Base-by-base conservation (phyloP, 257 asterid genomes). In the Fraxinus excelsior region DNA sequence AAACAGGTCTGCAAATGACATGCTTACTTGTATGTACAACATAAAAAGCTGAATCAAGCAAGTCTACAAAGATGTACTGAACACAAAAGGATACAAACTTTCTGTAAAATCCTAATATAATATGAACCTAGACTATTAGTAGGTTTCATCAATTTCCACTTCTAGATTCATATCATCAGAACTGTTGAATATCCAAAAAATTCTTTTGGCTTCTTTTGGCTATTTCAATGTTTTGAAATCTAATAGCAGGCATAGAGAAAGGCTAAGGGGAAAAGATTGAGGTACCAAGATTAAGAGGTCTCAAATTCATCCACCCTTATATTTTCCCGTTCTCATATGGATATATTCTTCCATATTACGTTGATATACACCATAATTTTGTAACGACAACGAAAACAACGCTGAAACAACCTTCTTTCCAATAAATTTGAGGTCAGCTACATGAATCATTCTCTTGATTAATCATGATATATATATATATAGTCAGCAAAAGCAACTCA, bases 1-100 rank as follows among this genome's bases (percentile, higher is more conserved):
- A 56, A 7, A 13, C 28, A 25, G 19, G 32, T 2, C 25, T 67
- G 19, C 32, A 23, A 51, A 74, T 73, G 40, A 4, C 19, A 25
- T 4, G 32, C 58, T 38, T 46, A 25, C n/a, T 38, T 67, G 67
- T 29, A 21, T 42, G 60, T 32, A 46, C 74, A 69, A 29, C 40
- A 19, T 19, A 38, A 58, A 67, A 3, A 76, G 31, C 42, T 9
- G 31, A 69, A 53, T 77, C 37, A 38, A 71, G 28, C 11, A 56
- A 58, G 71, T 21, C 49, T 23, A 37, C 70, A 71, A 71, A 69
- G 26, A 38, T 31, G 75, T 70, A 19, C 67, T 23, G 73, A 74
- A 66, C 72, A 73, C 13, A 34, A 34, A 3, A 71, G 29, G 34
- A 56, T 19, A 4, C 11, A 44, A 38, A 65, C 60, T 19, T 62